These are phyloP conservation scores for Lanmaoa rubissima DNA, from an alignment of 768 basidiomycete species.

Conservation along the genomic window DNA sequence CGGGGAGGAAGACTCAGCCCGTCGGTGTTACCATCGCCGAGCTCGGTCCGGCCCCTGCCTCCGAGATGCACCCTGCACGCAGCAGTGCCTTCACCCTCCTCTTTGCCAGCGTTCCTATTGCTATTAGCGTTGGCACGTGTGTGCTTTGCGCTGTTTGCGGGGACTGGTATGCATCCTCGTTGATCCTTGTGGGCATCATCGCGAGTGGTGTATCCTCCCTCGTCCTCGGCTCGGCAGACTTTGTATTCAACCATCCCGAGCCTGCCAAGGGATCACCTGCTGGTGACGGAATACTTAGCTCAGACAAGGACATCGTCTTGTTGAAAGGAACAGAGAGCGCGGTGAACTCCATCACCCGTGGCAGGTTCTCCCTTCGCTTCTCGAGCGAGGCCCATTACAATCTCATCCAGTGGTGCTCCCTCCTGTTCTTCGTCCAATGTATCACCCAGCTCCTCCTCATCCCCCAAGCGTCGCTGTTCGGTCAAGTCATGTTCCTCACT, in stretches of 20 bases:
- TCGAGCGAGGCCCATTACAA: slow-evolving; percentile 7
- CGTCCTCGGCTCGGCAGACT: slow-evolving; percentile 23
- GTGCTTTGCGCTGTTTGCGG: slow-evolving; percentile 14
- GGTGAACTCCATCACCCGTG: slow-evolving; percentile 31
- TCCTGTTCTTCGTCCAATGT: slow-evolving; percentile 23
- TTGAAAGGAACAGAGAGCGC: slow-evolving; percentile 29
- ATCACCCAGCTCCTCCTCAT: slow-evolving; percentile 31
- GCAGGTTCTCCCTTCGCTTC: slow-evolving; percentile 17
- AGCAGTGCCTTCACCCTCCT: slow-evolving; percentile 1
- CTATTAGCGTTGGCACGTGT: slow-evolving; percentile 22
- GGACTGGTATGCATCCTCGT: slow-evolving; percentile 28
- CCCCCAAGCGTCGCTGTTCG: slow-evolving; percentile 28
- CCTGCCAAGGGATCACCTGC: slow-evolving; percentile 26
- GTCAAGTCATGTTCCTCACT: slow-evolving; percentile 31
- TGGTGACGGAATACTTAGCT: slow-evolving; percentile 29
- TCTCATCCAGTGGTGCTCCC: slow-evolving; percentile 22
- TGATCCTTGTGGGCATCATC: slow-evolving; percentile 34
- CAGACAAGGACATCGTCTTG: slow-evolving; percentile 20
- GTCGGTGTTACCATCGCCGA: slow-evolving; percentile 11
- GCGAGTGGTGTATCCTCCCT: slow-evolving; percentile 29
- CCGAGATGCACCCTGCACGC: slow-evolving; percentile 5
- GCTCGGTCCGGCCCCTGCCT: slow-evolving; percentile 9
- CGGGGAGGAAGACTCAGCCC: slow-evolving; percentile 9
- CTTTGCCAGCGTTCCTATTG: slow-evolving; percentile 20
- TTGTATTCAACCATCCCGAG: slow-evolving; percentile 20